These are phyloP conservation scores for Sisymbrium irio DNA, from an alignment of 345 rosid species.

Conservation along the genomic window DNA sequence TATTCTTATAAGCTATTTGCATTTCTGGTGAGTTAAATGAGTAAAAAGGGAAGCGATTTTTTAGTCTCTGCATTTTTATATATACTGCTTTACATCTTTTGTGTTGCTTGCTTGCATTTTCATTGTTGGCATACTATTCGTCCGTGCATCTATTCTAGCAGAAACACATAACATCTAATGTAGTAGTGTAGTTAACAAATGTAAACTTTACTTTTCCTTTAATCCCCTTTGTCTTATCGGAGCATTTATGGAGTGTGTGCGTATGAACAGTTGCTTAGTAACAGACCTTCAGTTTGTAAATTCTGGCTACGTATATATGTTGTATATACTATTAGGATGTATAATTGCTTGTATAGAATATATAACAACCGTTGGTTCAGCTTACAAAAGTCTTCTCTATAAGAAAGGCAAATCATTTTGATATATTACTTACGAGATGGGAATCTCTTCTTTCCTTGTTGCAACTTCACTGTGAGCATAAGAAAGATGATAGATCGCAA, in stretches of 20 bases:
- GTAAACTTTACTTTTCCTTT: not conserved
- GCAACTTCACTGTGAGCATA: not conserved
- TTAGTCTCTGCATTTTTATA: constrained; percentile 3
- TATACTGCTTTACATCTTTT: not conserved
- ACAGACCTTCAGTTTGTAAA: constrained; percentile 18
- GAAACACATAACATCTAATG: not conserved
- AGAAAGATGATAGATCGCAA: not conserved
- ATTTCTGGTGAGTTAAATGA: not conserved
- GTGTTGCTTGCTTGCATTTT: not conserved
- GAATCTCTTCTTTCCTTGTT: not conserved
- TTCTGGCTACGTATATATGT: not conserved
- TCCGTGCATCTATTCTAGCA: not conserved
- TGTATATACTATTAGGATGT: constrained; percentile 1
- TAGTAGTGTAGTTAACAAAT: not conserved
- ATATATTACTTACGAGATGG: not conserved
- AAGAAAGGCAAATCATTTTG: not conserved
- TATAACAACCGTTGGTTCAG: not conserved
- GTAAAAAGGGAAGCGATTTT: not conserved
- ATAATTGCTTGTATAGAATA: constrained; percentile 12
- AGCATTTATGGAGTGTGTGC: not conserved
- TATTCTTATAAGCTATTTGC: not conserved
- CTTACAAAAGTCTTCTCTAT: constrained; percentile 11
- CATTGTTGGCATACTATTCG: not conserved
- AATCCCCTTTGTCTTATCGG: constrained; percentile 2
- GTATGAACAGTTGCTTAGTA: constrained; percentile 14